Evolutionary conservation across 176 grass and related monocot genomes (phyloP).

Genomic region (Cenchrus purpureus): DNA sequence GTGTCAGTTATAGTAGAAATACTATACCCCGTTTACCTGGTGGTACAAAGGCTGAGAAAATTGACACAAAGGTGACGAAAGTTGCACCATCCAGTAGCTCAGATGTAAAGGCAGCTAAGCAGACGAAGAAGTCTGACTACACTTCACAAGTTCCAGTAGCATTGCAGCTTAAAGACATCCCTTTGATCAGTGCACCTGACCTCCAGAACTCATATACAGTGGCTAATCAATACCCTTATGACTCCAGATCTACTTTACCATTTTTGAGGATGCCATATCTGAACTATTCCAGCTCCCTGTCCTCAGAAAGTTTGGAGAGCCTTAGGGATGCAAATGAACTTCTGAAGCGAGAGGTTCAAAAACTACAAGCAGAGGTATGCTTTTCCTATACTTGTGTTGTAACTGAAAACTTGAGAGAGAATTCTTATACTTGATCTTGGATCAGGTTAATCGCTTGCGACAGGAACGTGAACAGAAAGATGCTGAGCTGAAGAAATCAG

Average conservation of each 20-base stretch:
- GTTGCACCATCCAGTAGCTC: slow-evolving; percentile 54
- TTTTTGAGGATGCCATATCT: slow-evolving; percentile 61
- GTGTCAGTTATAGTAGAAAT: slow-evolving; percentile 50
- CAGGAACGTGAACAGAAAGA: slow-evolving; percentile 66
- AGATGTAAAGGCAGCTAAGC: slow-evolving; percentile 82
- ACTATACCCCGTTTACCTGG: slow-evolving; percentile 35
- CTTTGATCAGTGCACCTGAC: slow-evolving; percentile 61
- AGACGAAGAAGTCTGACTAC: slow-evolving; percentile 70
- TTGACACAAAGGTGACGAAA: slow-evolving; percentile 50
- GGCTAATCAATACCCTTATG: slow-evolving; percentile 36
- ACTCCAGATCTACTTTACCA: slow-evolving; percentile 43
- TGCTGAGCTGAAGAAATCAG: slow-evolving; percentile 64
- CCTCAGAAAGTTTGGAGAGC: slow-evolving; percentile 65
- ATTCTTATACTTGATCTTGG: slow-evolving; percentile 31
- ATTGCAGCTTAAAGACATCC: slow-evolving; percentile 75
- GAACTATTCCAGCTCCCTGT: slow-evolving; percentile 43
- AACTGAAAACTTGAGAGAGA: not conserved
- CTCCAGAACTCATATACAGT: slow-evolving; percentile 43
- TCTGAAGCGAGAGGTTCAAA: slow-evolving; percentile 89
- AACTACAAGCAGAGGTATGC: slow-evolving; percentile 83
- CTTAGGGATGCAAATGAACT: slow-evolving; percentile 78
- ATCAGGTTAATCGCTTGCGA: slow-evolving; percentile 70
- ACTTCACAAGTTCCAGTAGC: slow-evolving; percentile 50
- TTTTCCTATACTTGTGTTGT: slow-evolving; percentile 5
- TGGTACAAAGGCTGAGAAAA: slow-evolving; percentile 52